These are phyloP conservation scores for Fusarium marasasianum DNA, from an alignment of 2,329 filamentous ascomycete genomes.

Conservation along the genomic window DNA sequence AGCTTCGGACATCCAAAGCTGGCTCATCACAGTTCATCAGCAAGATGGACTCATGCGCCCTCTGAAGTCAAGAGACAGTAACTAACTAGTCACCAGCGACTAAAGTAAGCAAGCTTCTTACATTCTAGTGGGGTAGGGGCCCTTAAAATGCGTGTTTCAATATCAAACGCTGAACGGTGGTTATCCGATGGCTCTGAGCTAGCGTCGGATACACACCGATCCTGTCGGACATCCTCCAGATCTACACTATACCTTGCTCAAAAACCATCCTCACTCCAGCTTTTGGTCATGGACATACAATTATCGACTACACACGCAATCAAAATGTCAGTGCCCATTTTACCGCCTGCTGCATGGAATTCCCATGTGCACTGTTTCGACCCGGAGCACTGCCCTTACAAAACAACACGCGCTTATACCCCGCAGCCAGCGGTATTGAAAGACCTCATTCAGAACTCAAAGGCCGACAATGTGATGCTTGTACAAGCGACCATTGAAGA, in stretches of 20 bases:
- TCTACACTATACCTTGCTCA: neutral
- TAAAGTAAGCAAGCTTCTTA: rapidly evolving
- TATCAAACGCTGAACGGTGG: neutral
- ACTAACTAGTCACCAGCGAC: neutral
- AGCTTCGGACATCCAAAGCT: too few species aligned
- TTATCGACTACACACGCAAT: neutral
- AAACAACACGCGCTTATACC: neutral
- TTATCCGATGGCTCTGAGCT: neutral
- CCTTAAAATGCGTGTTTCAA: neutral
- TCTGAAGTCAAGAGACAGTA: neutral
- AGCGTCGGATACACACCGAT: neutral
- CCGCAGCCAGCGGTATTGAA: neutral
- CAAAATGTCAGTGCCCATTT: rapidly evolving
- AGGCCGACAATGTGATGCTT: neutral
- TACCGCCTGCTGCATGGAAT: neutral
- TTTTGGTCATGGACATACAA: too few species aligned
- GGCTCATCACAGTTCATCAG: rapidly evolving
- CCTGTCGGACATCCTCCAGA: neutral
- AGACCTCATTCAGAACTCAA: neutral
- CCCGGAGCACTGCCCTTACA: neutral
- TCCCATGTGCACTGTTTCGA: conserved; percentile 5
- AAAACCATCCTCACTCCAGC: neutral
- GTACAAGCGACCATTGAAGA: conserved; percentile 11
- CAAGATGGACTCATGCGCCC: neutral
- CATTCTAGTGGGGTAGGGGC: too few species aligned